These are phyloP conservation scores for Canariomyces notabilis DNA, from an alignment of 2,329 filamentous ascomycete species.

Conservation along the genomic window DNA sequence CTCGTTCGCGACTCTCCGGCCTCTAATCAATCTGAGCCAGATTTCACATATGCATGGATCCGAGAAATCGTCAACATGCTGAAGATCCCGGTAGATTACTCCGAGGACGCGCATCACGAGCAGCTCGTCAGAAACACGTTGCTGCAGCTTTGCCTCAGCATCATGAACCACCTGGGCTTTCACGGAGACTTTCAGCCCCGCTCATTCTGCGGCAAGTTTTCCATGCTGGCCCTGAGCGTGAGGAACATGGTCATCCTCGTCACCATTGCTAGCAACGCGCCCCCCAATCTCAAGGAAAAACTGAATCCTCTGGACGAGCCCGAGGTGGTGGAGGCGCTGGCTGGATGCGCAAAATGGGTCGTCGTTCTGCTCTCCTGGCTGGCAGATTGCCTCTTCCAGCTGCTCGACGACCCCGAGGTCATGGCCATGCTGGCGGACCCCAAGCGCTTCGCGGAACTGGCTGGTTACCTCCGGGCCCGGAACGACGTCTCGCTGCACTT, in stretches of 20 bases:
- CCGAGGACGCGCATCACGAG: constrained; percentile 67
- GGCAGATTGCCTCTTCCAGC: constrained; percentile 52
- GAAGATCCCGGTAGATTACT: constrained; percentile 74
- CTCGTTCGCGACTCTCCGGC: background rate
- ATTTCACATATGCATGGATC: constrained; percentile 58
- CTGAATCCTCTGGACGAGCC: constrained; percentile 59
- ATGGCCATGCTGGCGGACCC: constrained; percentile 43
- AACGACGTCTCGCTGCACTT: constrained; percentile 58
- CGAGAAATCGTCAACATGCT: constrained; percentile 64
- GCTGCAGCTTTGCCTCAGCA: constrained; percentile 70
- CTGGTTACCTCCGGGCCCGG: constrained; percentile 46
- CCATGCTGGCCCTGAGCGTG: constrained; percentile 69
- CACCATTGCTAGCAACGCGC: constrained; percentile 56
- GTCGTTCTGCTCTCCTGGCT: constrained; percentile 65
- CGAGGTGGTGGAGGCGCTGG: constrained; percentile 67
- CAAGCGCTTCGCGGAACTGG: constrained; percentile 45
- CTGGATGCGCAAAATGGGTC: constrained; percentile 74
- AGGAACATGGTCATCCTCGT: constrained; percentile 65
- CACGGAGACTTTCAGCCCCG: constrained; percentile 57
- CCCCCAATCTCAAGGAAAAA: constrained; percentile 50
- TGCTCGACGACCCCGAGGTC: constrained; percentile 49
- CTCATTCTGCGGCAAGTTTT: constrained; percentile 65
- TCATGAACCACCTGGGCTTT: constrained; percentile 74
- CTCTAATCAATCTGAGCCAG: constrained; percentile 31
- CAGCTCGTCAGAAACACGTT: constrained; percentile 66